phyloP scores from a whole-genome alignment of 805 yeast species.

The Suhomyces sp. region DNA sequence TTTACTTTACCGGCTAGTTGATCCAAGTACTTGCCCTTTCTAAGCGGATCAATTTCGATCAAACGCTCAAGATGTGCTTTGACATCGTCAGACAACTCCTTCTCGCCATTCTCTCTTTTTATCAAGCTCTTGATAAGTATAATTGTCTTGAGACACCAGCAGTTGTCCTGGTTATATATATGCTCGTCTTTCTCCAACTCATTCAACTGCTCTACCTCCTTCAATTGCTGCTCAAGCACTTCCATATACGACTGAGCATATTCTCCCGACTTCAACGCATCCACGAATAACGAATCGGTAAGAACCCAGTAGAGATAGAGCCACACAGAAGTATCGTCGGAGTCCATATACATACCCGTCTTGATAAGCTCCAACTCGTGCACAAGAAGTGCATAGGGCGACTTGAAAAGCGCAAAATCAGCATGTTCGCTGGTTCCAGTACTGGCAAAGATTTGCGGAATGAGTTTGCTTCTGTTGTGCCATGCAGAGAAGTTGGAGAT shows the following conservation, averaged over 20 bases:
- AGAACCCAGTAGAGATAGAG: slow-evolving; percentile 79
- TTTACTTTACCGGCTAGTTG: slow-evolving; percentile 14
- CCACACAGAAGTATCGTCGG: slow-evolving; percentile 94
- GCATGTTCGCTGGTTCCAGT: neutral
- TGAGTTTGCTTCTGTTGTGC: slow-evolving; percentile 79
- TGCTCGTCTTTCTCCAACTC: slow-evolving; percentile 70
- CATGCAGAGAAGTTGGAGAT: slow-evolving; percentile 94
- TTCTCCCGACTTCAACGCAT: slow-evolving; percentile 16
- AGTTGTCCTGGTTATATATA: slow-evolving; percentile 48
- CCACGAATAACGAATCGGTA: slow-evolving; percentile 39
- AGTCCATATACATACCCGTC: slow-evolving; percentile 88
- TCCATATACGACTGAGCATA: slow-evolving; percentile 27
- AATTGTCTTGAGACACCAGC: slow-evolving; percentile 72
- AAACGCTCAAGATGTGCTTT: slow-evolving; percentile 39
- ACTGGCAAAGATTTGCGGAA: slow-evolving; percentile 47
- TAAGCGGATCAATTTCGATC: slow-evolving; percentile 58
- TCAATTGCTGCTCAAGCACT: slow-evolving; percentile 45
- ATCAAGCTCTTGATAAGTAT: slow-evolving; percentile 42
- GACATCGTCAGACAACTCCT: slow-evolving; percentile 23
- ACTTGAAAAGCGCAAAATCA: slow-evolving; percentile 19
- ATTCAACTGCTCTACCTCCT: slow-evolving; percentile 58
- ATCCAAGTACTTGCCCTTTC: slow-evolving; percentile 57
- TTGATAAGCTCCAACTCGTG: slow-evolving; percentile 67
- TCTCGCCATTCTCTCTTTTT: slow-evolving; percentile 7
- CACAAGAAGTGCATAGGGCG: slow-evolving; percentile 36